Evolutionary conservation across 108 stramenopile species (phyloP).

Genomic region (Nannochloropsis gaditana): DNA sequence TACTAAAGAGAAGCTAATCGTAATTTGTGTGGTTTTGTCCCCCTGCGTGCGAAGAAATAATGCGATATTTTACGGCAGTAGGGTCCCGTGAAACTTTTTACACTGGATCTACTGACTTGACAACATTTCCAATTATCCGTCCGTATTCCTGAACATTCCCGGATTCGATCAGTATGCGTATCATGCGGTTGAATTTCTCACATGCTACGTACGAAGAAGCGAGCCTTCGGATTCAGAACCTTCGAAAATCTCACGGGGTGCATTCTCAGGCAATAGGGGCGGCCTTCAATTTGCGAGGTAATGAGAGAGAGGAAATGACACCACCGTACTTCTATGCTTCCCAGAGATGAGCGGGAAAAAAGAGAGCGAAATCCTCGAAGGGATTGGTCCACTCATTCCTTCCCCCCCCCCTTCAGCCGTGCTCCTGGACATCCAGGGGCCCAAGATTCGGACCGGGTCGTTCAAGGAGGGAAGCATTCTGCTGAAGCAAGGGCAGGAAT

Average conservation of each 20-base stretch:
- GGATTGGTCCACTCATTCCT: background rate
- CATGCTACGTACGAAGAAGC: conserved; percentile 93
- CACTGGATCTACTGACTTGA: too few relatives aligned
- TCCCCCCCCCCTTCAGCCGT: conserved; percentile 12
- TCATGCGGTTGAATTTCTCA: conserved; percentile 90
- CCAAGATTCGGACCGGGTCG: conserved; percentile 43
- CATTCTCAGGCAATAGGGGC: background rate
- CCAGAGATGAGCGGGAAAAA: conserved; percentile 21
- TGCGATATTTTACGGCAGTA: too few relatives aligned
- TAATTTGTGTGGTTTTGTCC: too few relatives aligned
- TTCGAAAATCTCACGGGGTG: conserved; percentile 34
- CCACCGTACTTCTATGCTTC: background rate
- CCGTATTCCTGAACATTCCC: too few relatives aligned
- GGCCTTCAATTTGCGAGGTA: background rate
- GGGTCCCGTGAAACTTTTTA: too few relatives aligned
- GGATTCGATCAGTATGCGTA: conserved; percentile 53
- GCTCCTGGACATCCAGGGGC: conserved; percentile 44
- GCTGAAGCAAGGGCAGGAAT: conserved; percentile 30
- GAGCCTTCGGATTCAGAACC: conserved; percentile 72
- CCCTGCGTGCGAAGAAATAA: too few relatives aligned
- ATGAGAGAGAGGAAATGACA: background rate
- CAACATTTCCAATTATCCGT: too few relatives aligned
- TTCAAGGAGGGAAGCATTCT: conserved; percentile 58
- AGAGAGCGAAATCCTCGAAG: conserved; percentile 26
- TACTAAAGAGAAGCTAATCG: too few relatives aligned